Evolutionary conservation across 139 green algal species (phyloP), one percentile per base, ranked within the genome.

Genomic region (Spirogloea muscicola): DNA sequence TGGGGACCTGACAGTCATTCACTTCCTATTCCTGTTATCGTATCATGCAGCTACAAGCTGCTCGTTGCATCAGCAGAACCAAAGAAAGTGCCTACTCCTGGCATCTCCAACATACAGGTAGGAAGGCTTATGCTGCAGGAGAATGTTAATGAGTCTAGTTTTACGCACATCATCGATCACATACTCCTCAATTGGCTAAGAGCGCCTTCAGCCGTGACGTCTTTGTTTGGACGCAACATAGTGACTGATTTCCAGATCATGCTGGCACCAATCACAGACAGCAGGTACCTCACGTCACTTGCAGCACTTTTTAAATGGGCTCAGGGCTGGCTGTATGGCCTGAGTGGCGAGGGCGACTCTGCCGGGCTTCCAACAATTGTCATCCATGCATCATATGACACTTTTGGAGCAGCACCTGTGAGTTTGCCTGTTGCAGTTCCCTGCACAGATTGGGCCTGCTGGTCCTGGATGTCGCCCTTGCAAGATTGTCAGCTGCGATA

Each of bases 1-100:
- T n/a, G n/a, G n/a, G n/a, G n/a, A n/a, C n/a, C n/a, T n/a, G n/a
- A n/a, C n/a, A n/a, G n/a, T n/a, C n/a, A n/a, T n/a, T n/a, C n/a
- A n/a, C n/a, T n/a, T n/a, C n/a, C n/a, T n/a, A n/a, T n/a, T n/a
- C n/a, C n/a, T n/a, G n/a, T n/a, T n/a, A n/a, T n/a, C n/a, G n/a
- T n/a, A n/a, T n/a, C n/a, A n/a, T n/a, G 58, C 59, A 77, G 68
- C 58, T 76, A 77, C 44, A 80, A 80, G 72, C 64, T 80, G 3
- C 34, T 70, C n/a, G 65, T 80, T 3, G 34, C 34, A 36, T 43
- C 64, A 6, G 27, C 68, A 10, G 72, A 80, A 31, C 72, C 72
- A 4, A 81, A 27, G 16, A 80, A 80, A 33, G 43, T 80, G 21
- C 58, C 69, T 10, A 25, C 58, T n/a, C 13, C 41, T 7, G 27